Evolutionary conservation across 1,284 basidiomycete species (phyloP).

Genomic region (Ceratobasidium sp.): DNA sequence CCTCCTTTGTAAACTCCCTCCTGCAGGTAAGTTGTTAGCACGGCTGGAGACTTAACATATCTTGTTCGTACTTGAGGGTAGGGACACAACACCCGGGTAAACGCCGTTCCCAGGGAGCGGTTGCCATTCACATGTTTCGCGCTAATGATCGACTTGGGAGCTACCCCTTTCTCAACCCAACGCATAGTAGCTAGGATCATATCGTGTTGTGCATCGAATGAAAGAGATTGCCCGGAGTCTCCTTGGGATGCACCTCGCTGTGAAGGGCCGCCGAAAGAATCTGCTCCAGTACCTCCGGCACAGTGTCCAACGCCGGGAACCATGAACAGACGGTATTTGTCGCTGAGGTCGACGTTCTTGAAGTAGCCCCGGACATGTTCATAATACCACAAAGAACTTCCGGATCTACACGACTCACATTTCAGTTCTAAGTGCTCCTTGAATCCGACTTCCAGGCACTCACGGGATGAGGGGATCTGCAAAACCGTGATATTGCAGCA

Average conservation of each 20-base stretch:
- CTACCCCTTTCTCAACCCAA: constrained; percentile 35
- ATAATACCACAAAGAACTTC: constrained; percentile 41
- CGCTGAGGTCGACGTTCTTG: constrained; percentile 22
- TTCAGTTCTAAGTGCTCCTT: background rate
- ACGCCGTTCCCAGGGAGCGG: constrained; percentile 12
- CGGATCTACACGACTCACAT: background rate
- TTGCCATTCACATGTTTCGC: constrained; percentile 26
- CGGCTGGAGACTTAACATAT: background rate
- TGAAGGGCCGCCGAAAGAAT: constrained; percentile 21
- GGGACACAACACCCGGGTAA: constrained; percentile 35
- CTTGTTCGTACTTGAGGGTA: constrained; percentile 25
- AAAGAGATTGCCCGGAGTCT: constrained; percentile 6
- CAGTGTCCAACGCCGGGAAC: constrained; percentile 32
- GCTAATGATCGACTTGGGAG: constrained; percentile 24
- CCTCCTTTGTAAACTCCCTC: constrained; percentile 26
- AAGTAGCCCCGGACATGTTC: constrained; percentile 34
- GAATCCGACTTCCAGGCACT: background rate
- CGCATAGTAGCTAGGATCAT: constrained; percentile 35
- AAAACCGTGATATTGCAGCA: constrained; percentile 39
- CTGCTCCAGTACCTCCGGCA: constrained; percentile 32
- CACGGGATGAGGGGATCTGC: constrained; percentile 39
- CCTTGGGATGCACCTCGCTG: constrained; percentile 24
- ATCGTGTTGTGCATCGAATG: constrained; percentile 29
- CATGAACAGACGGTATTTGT: constrained; percentile 35
- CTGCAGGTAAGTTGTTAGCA: background rate